Percentiles rank a stretch among this genome's conserved stretches.
These are phyloP conservation scores for Moesziomyces sp. DNA, from an alignment of 1,284 basidiomycete species.

Conservation along the genomic window DNA sequence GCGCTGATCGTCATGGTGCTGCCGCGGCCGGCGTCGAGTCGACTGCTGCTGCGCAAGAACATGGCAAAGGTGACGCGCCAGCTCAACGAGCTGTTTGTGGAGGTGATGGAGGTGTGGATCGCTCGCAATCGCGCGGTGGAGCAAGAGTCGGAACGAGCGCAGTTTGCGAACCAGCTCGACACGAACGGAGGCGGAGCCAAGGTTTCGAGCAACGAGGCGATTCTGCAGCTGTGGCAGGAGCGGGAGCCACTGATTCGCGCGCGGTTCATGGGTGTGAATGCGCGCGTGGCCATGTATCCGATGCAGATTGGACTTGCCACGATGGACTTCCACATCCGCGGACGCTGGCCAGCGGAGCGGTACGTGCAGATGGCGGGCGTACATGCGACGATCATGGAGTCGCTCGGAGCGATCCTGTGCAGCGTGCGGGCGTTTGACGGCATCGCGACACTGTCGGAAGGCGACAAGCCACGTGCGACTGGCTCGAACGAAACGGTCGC, in stretches of 20 bases:
- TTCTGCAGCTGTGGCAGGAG: slow-evolving; percentile 23
- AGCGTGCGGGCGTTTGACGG: slow-evolving; percentile 33
- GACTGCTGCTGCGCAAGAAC: slow-evolving; percentile 71
- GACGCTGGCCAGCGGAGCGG: slow-evolving; percentile 72
- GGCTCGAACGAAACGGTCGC: too few relatives aligned
- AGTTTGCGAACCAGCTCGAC: slow-evolving; percentile 71
- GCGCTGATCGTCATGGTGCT: slow-evolving; percentile 60
- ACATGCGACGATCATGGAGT: slow-evolving; percentile 50
- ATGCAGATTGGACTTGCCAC: slow-evolving; percentile 72
- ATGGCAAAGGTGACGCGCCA: slow-evolving; percentile 67
- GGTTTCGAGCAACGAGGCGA: slow-evolving; percentile 29
- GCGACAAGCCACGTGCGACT: slow-evolving; percentile 2
- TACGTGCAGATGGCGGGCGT: slow-evolving; percentile 70
- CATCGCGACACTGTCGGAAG: slow-evolving; percentile 1
- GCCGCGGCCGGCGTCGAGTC: slow-evolving; percentile 71
- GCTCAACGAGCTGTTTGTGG: slow-evolving; percentile 33
- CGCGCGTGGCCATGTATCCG: slow-evolving; percentile 66
- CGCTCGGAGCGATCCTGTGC: slow-evolving; percentile 35
- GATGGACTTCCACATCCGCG: slow-evolving; percentile 69
- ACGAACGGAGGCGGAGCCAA: slow-evolving; percentile 45
- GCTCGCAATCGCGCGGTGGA: slow-evolving; percentile 68
- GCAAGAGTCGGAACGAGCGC: slow-evolving; percentile 66
- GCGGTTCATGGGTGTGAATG: slow-evolving; percentile 69
- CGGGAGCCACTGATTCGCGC: slow-evolving; percentile 51
- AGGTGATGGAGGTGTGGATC: slow-evolving; percentile 44